A percentile compares a stretch with the other conserved stretches of the same genome.
phyloP scores from a whole-genome alignment of 129 eudicot genomes.

The Chrysanthemum seticuspe region DNA sequence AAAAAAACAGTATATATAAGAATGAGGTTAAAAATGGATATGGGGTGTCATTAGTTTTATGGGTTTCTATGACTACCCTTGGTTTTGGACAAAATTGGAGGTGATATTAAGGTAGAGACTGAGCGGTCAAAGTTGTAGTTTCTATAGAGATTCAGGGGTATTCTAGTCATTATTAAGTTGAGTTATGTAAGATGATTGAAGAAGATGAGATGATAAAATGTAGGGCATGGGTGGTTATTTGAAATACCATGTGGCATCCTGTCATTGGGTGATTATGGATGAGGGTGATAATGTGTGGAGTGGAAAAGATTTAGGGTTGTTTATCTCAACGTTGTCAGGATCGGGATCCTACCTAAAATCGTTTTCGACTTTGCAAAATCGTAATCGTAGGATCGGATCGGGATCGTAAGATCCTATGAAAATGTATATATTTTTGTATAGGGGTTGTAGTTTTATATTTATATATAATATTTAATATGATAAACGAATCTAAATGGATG shows the following conservation, averaged over 20 bases:
- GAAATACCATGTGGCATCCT: conserved; percentile 49
- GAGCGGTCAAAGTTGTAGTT: conserved; percentile 24
- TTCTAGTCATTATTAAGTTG: conserved; percentile 15
- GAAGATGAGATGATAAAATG: conserved; percentile 48
- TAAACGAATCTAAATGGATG: too few species aligned
- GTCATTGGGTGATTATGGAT: conserved; percentile 54
- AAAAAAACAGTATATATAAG: conserved; percentile 21
- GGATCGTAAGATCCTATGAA: too few species aligned
- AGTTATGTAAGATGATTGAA: conserved; percentile 17
- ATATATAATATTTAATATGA: too few species aligned
- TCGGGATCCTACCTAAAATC: too few species aligned
- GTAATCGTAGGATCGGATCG: too few species aligned
- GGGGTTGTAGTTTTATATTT: too few species aligned
- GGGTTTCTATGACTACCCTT: conserved; percentile 56
- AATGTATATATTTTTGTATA: too few species aligned
- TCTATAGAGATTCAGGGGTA: background rate
- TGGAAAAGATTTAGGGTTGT: conserved; percentile 22
- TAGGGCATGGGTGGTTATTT: conserved; percentile 50
- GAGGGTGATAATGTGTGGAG: conserved; percentile 42
- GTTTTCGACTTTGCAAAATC: too few species aligned
- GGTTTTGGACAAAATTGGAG: conserved; percentile 49
- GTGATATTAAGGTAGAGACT: conserved; percentile 35
- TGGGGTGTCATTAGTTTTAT: conserved; percentile 36
- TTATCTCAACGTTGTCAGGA: too few species aligned
- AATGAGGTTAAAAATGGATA: conserved; percentile 17